Evolutionary conservation across 2,329 filamentous ascomycete species (phyloP).

Genomic region (Xylariaceae sp.): DNA sequence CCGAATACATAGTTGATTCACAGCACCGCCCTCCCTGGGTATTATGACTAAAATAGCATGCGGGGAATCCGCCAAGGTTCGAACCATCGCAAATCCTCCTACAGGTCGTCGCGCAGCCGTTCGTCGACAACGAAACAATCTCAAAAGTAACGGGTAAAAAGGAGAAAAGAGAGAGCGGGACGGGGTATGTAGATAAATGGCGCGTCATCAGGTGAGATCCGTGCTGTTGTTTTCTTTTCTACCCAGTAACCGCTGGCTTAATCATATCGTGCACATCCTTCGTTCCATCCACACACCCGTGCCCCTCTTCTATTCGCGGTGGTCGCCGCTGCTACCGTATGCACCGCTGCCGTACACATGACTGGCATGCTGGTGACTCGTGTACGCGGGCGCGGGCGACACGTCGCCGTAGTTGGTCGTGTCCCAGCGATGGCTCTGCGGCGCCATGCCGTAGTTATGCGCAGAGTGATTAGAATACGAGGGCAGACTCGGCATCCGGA

Average conservation of each 20-base stretch:
- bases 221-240: not conserved
- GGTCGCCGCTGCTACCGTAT: constrained; percentile 42
- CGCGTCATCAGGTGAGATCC: not conserved
- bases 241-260: too few species aligned
- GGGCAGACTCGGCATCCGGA: constrained; percentile 37
- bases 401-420: constrained; percentile 30
- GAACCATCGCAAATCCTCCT: too few species aligned
- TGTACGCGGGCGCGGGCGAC: constrained; percentile 25
- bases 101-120: not conserved
- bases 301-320: constrained; percentile 37
- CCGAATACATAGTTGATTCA: too few species aligned
- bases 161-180: not conserved
- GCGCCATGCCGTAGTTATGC: constrained; percentile 36
- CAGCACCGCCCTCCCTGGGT: too few species aligned
- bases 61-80: too few species aligned
- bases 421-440: constrained; percentile 36
- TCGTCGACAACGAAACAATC: not conserved
- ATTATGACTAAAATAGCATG: too few species aligned
- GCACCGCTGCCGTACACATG: constrained; percentile 42
- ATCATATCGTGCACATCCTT: too few species aligned
- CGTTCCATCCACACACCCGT: not conserved
- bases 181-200: not conserved
- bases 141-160: not conserved
- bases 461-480: constrained; percentile 39
- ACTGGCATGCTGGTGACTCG: constrained; percentile 32